phyloP scores from a whole-genome alignment of 345 rosid species.

The Populus davidiana region DNA sequence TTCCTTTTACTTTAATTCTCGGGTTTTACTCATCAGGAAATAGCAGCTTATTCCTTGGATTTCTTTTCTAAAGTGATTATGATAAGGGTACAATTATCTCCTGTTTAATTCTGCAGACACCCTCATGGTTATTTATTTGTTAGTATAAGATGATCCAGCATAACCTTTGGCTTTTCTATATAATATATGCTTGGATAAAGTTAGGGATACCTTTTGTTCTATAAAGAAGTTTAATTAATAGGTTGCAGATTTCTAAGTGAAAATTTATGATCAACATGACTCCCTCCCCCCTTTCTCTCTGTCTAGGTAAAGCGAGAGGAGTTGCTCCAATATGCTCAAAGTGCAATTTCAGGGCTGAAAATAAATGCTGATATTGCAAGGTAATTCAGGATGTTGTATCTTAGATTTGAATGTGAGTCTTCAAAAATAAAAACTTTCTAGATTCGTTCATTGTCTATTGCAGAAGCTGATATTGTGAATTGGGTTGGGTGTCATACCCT shows the following conservation, averaged over 20 bases:
- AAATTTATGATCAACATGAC: not conserved
- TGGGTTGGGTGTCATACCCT: not conserved
- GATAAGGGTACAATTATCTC: too few species aligned
- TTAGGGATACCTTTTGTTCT: too few species aligned
- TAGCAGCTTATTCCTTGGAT: too few species aligned
- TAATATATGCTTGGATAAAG: too few species aligned
- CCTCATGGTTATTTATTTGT: too few species aligned
- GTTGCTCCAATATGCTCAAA: constrained; percentile 77
- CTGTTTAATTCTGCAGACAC: too few species aligned
- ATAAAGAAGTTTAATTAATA: not conserved
- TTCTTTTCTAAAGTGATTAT: too few species aligned
- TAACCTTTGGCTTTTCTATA: not conserved
- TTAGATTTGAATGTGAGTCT: not conserved
- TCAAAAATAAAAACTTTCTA: not conserved
- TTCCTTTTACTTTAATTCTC: too few species aligned
- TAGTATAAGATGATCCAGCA: too few species aligned
- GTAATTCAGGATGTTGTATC: constrained; percentile 33
- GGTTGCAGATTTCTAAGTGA: not conserved
- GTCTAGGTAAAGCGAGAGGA: constrained; percentile 79
- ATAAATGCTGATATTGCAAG: constrained; percentile 65
- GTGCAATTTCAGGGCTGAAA: constrained; percentile 83
- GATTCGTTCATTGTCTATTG: not conserved
- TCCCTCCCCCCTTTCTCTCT: constrained; percentile 1
- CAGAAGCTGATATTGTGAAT: not conserved
- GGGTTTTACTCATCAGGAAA: too few species aligned